Conservation (phyloP, 306 rosid genomes). For the Urtica urens region DNA sequence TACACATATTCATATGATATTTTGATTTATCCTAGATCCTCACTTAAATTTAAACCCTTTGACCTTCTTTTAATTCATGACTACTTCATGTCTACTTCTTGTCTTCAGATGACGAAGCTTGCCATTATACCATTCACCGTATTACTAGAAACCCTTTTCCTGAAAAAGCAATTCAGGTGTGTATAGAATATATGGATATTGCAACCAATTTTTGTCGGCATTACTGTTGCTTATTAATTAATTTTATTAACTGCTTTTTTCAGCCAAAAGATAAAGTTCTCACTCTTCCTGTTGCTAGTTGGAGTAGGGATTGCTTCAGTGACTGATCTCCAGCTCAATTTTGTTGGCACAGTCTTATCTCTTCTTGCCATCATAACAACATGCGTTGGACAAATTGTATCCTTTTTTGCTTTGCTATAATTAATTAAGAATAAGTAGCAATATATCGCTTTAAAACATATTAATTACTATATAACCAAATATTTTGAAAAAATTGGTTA, state of each 20-base stretch:
- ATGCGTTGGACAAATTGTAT: conserved; percentile 94
- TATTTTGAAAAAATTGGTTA: no score
- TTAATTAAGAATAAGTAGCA: no score
- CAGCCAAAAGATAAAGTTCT: conserved; percentile 72
- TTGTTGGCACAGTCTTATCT: conserved; percentile 65
- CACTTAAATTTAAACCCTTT: background rate
- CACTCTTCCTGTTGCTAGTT: conserved; percentile 60
- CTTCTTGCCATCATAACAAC: conserved; percentile 86
- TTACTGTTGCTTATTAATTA: background rate
- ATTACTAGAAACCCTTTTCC: conserved; percentile 61
- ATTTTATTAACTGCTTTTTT: conserved; percentile 11
- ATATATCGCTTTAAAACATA: no score
- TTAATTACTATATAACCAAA: no score
- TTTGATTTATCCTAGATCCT: no score
- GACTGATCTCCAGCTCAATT: conserved; percentile 94
- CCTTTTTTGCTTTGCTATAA: conserved; percentile 17
- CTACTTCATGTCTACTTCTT: background rate
- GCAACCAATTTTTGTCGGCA: background rate
- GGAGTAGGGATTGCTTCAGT: conserved; percentile 99
- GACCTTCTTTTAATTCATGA: background rate
- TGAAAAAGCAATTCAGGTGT: conserved; percentile 86
- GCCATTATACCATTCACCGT: conserved; percentile 98
- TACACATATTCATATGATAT: no score
- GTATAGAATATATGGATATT: background rate
- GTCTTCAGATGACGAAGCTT: conserved; percentile 91